These are phyloP conservation scores for Cryptosporidium sp. DNA, from an alignment of 169 alveolate genomes.

Conservation along the genomic window DNA sequence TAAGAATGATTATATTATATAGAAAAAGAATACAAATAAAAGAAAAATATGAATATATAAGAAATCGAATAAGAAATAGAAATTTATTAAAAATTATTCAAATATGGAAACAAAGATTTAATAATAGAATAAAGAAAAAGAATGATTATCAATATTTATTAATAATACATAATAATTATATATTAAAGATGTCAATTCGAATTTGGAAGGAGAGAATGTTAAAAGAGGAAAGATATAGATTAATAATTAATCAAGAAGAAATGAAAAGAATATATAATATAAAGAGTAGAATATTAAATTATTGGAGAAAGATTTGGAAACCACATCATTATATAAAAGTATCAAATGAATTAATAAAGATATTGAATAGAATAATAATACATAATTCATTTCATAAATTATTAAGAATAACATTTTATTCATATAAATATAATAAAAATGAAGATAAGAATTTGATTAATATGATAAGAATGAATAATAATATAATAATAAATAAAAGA, in stretches of 20 bases:
- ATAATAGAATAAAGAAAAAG: neutral
- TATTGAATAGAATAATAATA: conserved; percentile 18
- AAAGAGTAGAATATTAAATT: neutral
- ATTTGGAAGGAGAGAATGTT: conserved; percentile 22
- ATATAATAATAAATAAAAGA: neutral
- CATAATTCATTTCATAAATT: conserved; percentile 40
- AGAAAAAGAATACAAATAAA: neutral
- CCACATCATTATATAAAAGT: conserved; percentile 36
- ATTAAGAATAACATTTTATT: conserved; percentile 2
- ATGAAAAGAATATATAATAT: neutral
- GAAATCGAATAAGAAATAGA: too few relatives aligned
- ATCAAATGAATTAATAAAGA: neutral
- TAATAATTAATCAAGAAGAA: neutral
- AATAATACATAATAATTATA: neutral
- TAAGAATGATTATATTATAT: neutral
- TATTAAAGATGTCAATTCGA: neutral
- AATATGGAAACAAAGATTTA: neutral
- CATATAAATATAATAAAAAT: neutral
- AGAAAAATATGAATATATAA: neutral
- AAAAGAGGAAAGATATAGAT: neutral
- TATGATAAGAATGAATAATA: too few relatives aligned
- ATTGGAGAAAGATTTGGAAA: conserved; percentile 40
- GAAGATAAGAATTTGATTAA: neutral
- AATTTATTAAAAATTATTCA: neutral
- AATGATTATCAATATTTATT: neutral